Evolutionary conservation across 495 filamentous ascomycete species (phyloP).

Genomic region (Aspergillus panamensis): DNA sequence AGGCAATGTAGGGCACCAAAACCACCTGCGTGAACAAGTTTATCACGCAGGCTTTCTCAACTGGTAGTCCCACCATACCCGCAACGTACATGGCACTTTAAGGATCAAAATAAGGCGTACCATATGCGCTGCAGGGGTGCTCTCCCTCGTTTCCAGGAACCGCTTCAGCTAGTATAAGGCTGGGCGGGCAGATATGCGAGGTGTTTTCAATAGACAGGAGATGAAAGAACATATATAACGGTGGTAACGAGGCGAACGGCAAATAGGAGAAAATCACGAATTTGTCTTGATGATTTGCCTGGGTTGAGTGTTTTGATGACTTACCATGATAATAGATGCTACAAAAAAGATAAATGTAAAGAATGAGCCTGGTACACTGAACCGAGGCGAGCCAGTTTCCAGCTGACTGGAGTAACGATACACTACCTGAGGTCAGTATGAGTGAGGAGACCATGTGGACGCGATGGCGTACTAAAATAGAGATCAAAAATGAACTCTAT

Average conservation of each 20-base stretch:
- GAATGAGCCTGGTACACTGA: constrained; percentile 63
- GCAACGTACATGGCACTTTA: constrained; percentile 67
- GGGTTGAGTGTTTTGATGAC: constrained; percentile 30
- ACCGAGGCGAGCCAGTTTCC: constrained; percentile 57
- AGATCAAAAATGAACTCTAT: constrained; percentile 74
- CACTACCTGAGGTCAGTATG: constrained; percentile 46
- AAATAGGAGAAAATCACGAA: too few relatives aligned
- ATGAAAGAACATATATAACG: constrained; percentile 14
- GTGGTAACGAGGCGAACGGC: background rate
- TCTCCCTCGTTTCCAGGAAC: constrained; percentile 99
- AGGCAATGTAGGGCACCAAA: constrained; percentile 78
- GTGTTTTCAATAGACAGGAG: constrained; percentile 37
- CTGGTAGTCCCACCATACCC: constrained; percentile 85
- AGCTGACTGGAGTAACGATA: constrained; percentile 63
- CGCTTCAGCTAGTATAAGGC: constrained; percentile 76
- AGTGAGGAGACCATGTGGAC: constrained; percentile 12
- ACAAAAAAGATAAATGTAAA: constrained; percentile 65
- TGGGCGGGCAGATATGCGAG: constrained; percentile 97
- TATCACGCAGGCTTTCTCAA: constrained; percentile 74
- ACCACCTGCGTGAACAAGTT: constrained; percentile 65
- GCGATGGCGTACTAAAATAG: constrained; percentile 62
- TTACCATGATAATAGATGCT: constrained; percentile 57
- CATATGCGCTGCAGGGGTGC: constrained; percentile 73
- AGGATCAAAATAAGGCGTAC: constrained; percentile 70
- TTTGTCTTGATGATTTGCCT: background rate